These are phyloP conservation scores for Pseudopediastrum boryanum DNA, from an alignment of 139 green algal species.

Conservation along the genomic window DNA sequence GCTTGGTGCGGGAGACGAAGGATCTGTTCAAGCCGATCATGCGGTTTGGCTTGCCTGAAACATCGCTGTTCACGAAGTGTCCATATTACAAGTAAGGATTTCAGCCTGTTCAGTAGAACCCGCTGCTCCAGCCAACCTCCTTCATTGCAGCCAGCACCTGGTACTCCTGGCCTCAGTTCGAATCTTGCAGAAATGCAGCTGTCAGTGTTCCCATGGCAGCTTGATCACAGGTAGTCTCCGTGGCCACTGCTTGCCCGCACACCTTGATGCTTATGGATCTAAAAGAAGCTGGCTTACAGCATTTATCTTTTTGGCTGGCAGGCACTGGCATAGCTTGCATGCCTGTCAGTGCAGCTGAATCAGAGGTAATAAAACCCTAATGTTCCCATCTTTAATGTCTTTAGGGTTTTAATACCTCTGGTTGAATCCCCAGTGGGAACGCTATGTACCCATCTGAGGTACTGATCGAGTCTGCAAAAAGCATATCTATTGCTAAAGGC, in stretches of 20 bases:
- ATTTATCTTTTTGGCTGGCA: too few species aligned
- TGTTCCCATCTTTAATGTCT: too few species aligned
- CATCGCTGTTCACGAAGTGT: constrained; percentile 45
- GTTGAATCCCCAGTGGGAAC: too few species aligned
- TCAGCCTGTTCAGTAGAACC: neutral
- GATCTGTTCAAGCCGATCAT: constrained; percentile 43
- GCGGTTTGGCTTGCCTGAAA: constrained; percentile 49
- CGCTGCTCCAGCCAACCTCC: neutral
- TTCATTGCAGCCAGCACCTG: neutral
- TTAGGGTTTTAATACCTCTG: too few species aligned
- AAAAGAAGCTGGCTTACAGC: too few species aligned
- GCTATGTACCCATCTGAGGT: too few species aligned
- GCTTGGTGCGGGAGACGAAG: constrained; percentile 41
- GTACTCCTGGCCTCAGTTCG: neutral
- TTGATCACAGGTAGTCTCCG: neutral
- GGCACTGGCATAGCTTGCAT: too few species aligned
- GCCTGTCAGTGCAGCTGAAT: too few species aligned
- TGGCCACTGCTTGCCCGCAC: neutral
- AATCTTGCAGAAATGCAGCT: neutral
- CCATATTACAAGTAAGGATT: constrained; percentile 36
- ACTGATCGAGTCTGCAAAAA: too few species aligned
- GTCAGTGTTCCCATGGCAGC: neutral
- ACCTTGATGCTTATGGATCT: too few species aligned
- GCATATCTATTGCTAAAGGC: too few species aligned
- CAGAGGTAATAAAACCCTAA: too few species aligned